Evolutionary conservation across 208 protist genomes (phyloP).

Genomic region (Leishmania martiniquensis): DNA sequence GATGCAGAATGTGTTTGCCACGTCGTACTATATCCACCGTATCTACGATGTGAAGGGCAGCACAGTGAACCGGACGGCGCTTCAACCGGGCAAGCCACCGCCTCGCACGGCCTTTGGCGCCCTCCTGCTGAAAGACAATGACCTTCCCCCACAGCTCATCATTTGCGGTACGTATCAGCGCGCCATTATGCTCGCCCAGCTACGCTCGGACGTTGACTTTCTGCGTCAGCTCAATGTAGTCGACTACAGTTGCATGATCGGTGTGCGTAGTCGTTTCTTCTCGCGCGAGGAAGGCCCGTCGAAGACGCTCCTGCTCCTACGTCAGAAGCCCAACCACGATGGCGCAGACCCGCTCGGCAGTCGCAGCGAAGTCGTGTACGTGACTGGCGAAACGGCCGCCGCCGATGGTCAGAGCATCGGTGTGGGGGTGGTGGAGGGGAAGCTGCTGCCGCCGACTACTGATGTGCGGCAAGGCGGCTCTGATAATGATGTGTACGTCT

Average conservation of each 20-base stretch:
- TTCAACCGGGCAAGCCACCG: slow-evolving; percentile 51
- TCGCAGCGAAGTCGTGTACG: slow-evolving; percentile 19
- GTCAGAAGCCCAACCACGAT: slow-evolving; percentile 16
- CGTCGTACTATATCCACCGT: slow-evolving; percentile 87
- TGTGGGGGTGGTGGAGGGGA: neutral
- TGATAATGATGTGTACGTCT: slow-evolving; percentile 55
- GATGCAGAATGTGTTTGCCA: slow-evolving; percentile 94
- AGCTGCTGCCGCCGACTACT: neutral
- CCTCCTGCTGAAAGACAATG: slow-evolving; percentile 88
- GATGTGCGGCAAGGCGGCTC: neutral
- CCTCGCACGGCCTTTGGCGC: slow-evolving; percentile 82
- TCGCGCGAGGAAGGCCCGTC: slow-evolving; percentile 64
- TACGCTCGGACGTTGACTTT: slow-evolving; percentile 85
- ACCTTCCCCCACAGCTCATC: slow-evolving; percentile 84
- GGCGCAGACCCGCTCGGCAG: slow-evolving; percentile 16
- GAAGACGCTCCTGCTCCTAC: slow-evolving; percentile 52
- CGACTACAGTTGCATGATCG: slow-evolving; percentile 94
- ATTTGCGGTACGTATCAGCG: slow-evolving; percentile 78
- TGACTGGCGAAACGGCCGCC: slow-evolving; percentile 17
- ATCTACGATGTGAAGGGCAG: slow-evolving; percentile 94
- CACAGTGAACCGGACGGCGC: slow-evolving; percentile 71
- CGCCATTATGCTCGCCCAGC: slow-evolving; percentile 82
- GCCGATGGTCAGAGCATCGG: slow-evolving; percentile 23
- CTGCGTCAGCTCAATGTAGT: slow-evolving; percentile 83
- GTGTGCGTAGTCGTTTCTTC: slow-evolving; percentile 86